These are phyloP conservation scores for Gigaspora rosea DNA, from an alignment of 192 early-diverging fungal genomes.

Conservation along the genomic window DNA sequence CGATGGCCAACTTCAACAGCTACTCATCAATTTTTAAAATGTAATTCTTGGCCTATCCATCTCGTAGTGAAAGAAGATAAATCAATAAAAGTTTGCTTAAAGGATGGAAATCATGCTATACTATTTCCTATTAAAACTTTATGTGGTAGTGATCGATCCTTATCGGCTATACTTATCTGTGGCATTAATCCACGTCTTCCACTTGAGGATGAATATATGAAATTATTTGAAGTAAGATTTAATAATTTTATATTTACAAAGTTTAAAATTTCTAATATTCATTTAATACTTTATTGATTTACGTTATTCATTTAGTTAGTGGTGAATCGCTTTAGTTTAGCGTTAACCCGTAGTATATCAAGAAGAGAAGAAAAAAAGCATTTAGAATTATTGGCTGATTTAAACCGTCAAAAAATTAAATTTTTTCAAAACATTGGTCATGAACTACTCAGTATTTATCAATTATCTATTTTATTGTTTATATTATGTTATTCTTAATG, in stretches of 20 bases:
- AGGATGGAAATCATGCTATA: neutral
- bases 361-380: constrained; percentile 44
- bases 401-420: constrained; percentile 45
- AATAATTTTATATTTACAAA: neutral
- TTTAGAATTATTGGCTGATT: constrained; percentile 36
- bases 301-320: constrained; percentile 17
- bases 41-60: neutral
- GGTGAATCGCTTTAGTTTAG: constrained; percentile 37
- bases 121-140: neutral
- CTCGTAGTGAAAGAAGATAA: neutral
- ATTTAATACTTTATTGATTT: no score
- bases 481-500: no score
- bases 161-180: constrained; percentile 17
- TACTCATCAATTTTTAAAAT: neutral
- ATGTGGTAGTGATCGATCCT: neutral
- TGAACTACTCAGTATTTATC: constrained; percentile 46
- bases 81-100: neutral
- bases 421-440: constrained; percentile 51
- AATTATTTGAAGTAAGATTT: constrained; percentile 35
- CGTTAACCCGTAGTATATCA: constrained; percentile 38
- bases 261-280: neutral
- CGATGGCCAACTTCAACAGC: neutral
- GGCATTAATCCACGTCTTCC: neutral
- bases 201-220: constrained; percentile 19
- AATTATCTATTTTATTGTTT: neutral